Evolutionary conservation across 495 filamentous ascomycete genomes (phyloP).

Genomic region (Talaromyces stipitatus): DNA sequence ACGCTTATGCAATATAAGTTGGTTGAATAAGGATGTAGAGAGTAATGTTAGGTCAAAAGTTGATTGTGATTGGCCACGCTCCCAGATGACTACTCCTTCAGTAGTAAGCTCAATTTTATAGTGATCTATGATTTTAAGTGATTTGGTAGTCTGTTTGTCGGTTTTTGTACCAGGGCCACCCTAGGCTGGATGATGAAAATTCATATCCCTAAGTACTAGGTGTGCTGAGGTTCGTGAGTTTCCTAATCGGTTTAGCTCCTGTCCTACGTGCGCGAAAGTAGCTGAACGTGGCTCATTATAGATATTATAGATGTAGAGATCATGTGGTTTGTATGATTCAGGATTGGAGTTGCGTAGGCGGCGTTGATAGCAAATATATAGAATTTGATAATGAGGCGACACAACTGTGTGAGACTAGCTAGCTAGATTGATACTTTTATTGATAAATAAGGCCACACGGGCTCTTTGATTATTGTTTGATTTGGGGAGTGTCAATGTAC

Average conservation of each 20-base stretch:
- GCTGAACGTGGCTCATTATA: not conserved
- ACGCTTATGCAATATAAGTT: too few species aligned
- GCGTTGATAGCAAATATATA: not conserved
- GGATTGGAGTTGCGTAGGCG: too few species aligned
- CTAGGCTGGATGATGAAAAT: conserved; percentile 15
- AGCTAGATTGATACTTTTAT: not conserved
- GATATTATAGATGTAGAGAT: conserved; percentile 1
- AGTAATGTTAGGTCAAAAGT: too few species aligned
- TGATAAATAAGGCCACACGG: conserved; percentile 9
- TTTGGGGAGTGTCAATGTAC: too few species aligned
- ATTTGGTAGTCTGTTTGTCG: not conserved
- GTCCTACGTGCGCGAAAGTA: not conserved
- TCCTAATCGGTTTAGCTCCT: conserved; percentile 2
- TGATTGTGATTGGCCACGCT: too few species aligned
- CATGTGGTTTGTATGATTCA: too few species aligned
- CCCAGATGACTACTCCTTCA: too few species aligned
- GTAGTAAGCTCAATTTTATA: too few species aligned
- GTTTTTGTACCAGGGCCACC: conserved; percentile 4
- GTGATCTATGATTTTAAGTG: too few species aligned
- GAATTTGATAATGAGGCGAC: not conserved
- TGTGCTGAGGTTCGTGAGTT: conserved; percentile 1
- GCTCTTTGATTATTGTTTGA: not conserved
- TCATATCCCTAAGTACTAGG: conserved; percentile 19
- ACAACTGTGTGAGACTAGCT: not conserved
- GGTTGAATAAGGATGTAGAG: too few species aligned